phyloP scores from a whole-genome alignment of 2,329 filamentous ascomycete genomes.

The Colletotrichum sp. region DNA sequence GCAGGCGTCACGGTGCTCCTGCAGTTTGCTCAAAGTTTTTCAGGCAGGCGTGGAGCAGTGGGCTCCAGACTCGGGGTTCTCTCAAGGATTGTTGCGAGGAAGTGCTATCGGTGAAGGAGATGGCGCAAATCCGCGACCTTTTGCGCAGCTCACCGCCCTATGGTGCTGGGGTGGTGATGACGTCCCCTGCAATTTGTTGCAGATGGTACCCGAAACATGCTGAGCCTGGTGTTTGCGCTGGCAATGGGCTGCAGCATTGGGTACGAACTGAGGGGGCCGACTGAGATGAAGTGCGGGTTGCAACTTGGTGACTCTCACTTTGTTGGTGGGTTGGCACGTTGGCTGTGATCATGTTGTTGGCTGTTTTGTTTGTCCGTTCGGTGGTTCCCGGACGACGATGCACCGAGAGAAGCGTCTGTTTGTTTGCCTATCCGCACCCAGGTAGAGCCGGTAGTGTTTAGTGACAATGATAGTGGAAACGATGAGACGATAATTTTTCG shows the following conservation, averaged over 20 bases:
- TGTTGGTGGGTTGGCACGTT: background rate
- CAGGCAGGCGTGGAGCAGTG: background rate
- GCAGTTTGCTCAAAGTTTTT: background rate
- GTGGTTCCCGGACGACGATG: background rate
- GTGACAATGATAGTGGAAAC: background rate
- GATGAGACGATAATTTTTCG: background rate
- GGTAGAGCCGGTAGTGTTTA: background rate
- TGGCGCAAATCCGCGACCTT: background rate
- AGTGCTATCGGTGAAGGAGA: slow-evolving; percentile 8
- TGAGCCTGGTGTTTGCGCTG: background rate
- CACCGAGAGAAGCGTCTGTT: background rate
- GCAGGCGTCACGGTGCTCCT: background rate
- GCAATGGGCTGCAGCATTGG: background rate
- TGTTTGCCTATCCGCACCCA: background rate
- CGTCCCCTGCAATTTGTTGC: background rate
- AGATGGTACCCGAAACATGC: background rate
- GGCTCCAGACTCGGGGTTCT: background rate
- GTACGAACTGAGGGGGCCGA: background rate
- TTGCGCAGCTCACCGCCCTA: slow-evolving; percentile 8
- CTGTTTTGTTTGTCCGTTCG: background rate
- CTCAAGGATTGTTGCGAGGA: background rate
- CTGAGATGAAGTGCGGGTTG: background rate
- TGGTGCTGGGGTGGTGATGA: slow-evolving; percentile 1
- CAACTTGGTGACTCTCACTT: background rate
- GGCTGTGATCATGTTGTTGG: background rate